Evolutionary conservation across 2,329 filamentous ascomycete genomes (phyloP), one percentile per base, ranked within the genome.

Genomic region (Colletotrichum spaethianum): DNA sequence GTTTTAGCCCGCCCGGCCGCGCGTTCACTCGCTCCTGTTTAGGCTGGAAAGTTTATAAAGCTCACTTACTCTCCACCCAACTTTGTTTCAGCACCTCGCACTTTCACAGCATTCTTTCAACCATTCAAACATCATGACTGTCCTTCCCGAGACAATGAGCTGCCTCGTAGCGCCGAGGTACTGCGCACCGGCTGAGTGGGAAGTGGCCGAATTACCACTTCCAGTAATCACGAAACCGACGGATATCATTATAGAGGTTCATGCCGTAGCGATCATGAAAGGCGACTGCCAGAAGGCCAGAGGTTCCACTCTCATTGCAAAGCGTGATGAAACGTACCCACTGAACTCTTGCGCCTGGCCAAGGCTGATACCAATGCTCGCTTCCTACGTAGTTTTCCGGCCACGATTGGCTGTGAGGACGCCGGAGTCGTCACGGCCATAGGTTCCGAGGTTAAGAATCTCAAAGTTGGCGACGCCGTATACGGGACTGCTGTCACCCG

Each of bases 221-320:
- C 86, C 87, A 0, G 74, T 73, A n/a, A 85, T 89, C 60, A 79
- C 78, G 3, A 75, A 79, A 8, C 81, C 85, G 1, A 78, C 84
- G 36, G 80, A 88, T 4, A 77, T 89, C 1, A 76, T 89, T 2
- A 71, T 87, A 14, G 77, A 77, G 20, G 78, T 86, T 36, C 79
- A 83, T 48, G 81, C 84, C 4, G 81, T 77, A 2, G 74, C 75
- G 1, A 77, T 85, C 4, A 76, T 77, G n/a, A 80, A 81, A 0
- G 79, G 80, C 0, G 83, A 86, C 18, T 80, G 81, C 0, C 75
- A 79, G 53, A 28, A 55, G 42, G 67, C 68, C 23, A 7, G 56
- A 16, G 75, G 79, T 8, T 74, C 78, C 16, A 79, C 78, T 2
- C 46, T 78, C 20, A 68, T 57, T 14, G 12, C 38, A 2, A 9